Evolutionary conservation across 306 rosid genomes (phyloP).

Genomic region (Rosa chinensis): DNA sequence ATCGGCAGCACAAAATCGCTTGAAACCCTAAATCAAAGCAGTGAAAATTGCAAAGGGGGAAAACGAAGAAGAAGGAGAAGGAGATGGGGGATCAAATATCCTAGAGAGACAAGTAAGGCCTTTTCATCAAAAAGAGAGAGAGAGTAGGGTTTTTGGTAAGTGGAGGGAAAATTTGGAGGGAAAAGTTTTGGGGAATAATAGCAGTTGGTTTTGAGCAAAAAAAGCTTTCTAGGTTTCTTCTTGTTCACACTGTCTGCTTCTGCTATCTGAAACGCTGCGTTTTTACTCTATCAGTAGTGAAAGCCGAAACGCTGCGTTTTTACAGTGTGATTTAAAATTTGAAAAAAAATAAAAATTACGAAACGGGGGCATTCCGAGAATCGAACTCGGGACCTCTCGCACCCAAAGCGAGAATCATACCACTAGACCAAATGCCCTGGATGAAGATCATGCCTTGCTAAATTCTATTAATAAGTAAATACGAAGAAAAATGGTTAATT

Average conservation of each 20-base stretch:
- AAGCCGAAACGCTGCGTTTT: background rate
- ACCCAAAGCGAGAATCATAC: conserved; percentile 54
- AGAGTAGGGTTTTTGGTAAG: background rate
- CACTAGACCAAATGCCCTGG: conserved; percentile 45
- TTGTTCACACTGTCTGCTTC: background rate
- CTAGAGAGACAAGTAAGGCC: no score
- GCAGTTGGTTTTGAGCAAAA: background rate
- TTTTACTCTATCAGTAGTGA: no score
- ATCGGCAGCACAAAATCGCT: conserved; percentile 8
- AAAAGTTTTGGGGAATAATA: background rate
- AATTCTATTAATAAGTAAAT: no score
- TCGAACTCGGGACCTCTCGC: conserved; percentile 55
- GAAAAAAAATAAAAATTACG: background rate
- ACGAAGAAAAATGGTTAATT: no score
- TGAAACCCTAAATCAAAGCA: conserved; percentile 7
- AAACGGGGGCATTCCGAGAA: conserved; percentile 36
- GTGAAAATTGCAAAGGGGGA: background rate
- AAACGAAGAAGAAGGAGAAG: background rate
- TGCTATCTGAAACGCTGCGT: no score
- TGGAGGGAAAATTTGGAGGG: conserved; percentile 41
- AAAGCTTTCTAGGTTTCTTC: background rate
- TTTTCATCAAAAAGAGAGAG: no score
- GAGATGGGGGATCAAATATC: no score
- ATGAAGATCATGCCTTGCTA: no score
- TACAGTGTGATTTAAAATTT: no score